phyloP scores from a whole-genome alignment of 2,329 filamentous ascomycete genomes.

The Ceratocystis diversiconidia region DNA sequence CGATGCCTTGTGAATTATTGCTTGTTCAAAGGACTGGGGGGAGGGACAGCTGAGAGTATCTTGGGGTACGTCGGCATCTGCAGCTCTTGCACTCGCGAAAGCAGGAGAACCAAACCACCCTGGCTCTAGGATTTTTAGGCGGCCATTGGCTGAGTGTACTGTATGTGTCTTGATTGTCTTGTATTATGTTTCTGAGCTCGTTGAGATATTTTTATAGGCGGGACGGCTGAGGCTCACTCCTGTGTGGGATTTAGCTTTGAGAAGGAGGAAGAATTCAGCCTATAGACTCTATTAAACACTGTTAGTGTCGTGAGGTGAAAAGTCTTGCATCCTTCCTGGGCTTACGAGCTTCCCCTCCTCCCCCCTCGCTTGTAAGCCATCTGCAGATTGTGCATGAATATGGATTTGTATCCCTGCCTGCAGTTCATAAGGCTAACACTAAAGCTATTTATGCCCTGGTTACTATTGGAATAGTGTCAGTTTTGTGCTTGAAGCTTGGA shows the following conservation, averaged over 20 bases:
- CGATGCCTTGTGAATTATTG: neutral
- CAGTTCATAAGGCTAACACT: slow-evolving; percentile 5
- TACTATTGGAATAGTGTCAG: neutral
- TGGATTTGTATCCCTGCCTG: neutral
- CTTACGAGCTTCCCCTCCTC: neutral
- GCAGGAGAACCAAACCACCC: slow-evolving; percentile 5
- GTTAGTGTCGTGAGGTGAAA: no score
- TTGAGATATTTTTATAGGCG: no score
- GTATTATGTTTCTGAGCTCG: neutral
- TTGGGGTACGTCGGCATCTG: neutral
- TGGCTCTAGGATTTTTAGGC: neutral
- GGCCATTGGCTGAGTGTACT: neutral
- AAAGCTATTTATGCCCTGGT: slow-evolving; percentile 10
- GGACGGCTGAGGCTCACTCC: no score
- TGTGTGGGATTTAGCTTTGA: no score
- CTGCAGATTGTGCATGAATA: slow-evolving; percentile 3
- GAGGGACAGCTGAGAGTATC: neutral
- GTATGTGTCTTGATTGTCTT: neutral
- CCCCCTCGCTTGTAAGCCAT: neutral
- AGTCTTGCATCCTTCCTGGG: no score
- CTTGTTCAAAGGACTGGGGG: neutral
- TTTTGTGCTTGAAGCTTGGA: neutral
- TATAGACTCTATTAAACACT: no score
- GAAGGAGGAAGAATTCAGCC: no score
- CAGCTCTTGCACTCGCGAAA: slow-evolving; percentile 14